Conservation (phyloP, 225 moss, liverwort and hornwort species). For the Bryoerythrophyllum caledonicum region DNA sequence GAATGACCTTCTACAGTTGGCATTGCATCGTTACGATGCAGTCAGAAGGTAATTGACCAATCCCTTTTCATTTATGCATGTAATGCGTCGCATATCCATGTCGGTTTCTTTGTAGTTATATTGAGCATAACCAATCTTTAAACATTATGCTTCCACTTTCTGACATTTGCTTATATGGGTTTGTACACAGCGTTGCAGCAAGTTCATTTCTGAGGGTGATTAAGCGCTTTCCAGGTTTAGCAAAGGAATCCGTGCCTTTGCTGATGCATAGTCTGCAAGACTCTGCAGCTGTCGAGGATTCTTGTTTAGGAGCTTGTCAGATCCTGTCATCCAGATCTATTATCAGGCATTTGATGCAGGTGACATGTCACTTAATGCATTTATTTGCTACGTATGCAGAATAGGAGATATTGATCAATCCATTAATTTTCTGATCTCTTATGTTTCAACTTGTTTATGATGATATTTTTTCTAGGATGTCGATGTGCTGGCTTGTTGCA, state of each 20-base stretch:
- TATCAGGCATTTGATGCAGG: conserved; percentile 88
- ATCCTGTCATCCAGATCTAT: conserved; percentile 87
- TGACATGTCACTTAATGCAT: conserved; percentile 25
- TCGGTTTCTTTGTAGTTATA: background rate
- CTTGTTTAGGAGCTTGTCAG: conserved; percentile 94
- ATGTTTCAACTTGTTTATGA: conserved; percentile 2
- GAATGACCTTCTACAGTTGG: conserved; percentile 69
- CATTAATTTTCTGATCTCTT: conserved; percentile 12
- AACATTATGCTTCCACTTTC: conserved; percentile 9
- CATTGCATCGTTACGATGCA: conserved; percentile 89
- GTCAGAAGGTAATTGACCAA: conserved; percentile 68
- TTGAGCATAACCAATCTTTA: background rate
- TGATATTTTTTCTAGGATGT: conserved; percentile 5
- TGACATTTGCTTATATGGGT: conserved; percentile 11
- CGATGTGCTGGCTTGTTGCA: conserved; percentile 3
- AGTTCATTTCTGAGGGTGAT: conserved; percentile 78
- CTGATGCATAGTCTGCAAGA: conserved; percentile 76
- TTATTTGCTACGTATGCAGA: conserved; percentile 11
- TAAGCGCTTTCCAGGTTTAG: conserved; percentile 91
- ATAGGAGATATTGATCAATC: conserved; percentile 3
- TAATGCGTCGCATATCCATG: background rate
- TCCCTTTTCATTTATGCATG: background rate
- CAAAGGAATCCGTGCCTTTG: conserved; percentile 60
- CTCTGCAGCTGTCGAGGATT: conserved; percentile 76
- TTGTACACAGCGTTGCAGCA: conserved; percentile 66